Evolutionary conservation across 768 basidiomycete species (phyloP).

Genomic region (Mycena venus): DNA sequence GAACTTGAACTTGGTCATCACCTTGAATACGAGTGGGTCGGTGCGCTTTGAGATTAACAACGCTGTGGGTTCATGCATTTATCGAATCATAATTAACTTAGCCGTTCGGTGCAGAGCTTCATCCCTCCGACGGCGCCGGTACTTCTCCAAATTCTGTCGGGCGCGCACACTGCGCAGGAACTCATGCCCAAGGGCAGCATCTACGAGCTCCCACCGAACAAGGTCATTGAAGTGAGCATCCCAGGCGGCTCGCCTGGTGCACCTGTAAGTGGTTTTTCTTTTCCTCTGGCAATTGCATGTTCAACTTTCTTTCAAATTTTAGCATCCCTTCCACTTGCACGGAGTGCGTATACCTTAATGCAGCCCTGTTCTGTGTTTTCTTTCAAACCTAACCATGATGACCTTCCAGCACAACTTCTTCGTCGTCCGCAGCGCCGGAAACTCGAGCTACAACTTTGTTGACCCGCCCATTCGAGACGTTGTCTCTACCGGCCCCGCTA

Average conservation of each 20-base stretch:
- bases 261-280: neutral
- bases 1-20: conserved; percentile 41
- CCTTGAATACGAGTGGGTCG: neutral
- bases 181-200: conserved; percentile 40
- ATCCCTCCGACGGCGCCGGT: conserved; percentile 7
- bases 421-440: conserved; percentile 47
- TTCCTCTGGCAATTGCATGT: neutral
- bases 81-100: no score
- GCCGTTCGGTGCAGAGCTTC: neutral
- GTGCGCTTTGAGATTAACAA: conserved; percentile 14
- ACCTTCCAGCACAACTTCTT: conserved; percentile 42
- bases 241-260: conserved; percentile 7
- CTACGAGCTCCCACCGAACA: conserved; percentile 11
- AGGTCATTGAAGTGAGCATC: conserved; percentile 18
- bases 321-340: conserved; percentile 24
- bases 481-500: neutral
- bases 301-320: neutral
- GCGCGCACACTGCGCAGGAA: conserved; percentile 40
- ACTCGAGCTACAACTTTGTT: conserved; percentile 23
- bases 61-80: neutral
- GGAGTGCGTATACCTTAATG: conserved; percentile 11
- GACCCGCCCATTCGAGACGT: conserved; percentile 23
- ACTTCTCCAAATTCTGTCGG: conserved; percentile 39
- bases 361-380: no score
- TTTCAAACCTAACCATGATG: no score